A percentile compares a stretch with the other conserved stretches of the same genome.
phyloP scores from a whole-genome alignment of 2,329 filamentous ascomycete species.

The Penicillium paneum region DNA sequence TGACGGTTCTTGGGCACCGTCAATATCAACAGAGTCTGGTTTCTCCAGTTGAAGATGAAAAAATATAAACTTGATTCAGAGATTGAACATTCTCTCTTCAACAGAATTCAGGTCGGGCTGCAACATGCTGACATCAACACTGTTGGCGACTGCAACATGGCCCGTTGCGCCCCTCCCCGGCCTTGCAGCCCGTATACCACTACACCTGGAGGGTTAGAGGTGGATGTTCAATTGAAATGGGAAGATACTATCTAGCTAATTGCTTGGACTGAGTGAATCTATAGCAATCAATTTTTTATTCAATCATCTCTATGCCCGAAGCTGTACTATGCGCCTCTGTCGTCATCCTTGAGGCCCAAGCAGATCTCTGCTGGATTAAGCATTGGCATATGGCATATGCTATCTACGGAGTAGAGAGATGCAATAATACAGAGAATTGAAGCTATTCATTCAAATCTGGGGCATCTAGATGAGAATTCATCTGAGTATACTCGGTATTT shows the following conservation, averaged over 20 bases:
- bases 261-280: background rate
- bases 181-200: constrained; percentile 4
- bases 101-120: background rate
- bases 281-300: background rate
- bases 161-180: constrained; percentile 5
- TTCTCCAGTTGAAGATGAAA: background rate
- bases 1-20: background rate
- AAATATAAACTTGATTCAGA: background rate
- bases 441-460: background rate
- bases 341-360: constrained; percentile 8
- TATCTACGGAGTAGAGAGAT: too few relatives aligned
- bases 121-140: constrained; percentile 26
- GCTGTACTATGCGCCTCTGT: constrained; percentile 7
- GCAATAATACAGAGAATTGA: background rate
- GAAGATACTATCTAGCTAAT: background rate
- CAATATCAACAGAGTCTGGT: background rate
- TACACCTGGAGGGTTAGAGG: background rate
- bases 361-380: background rate
- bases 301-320: background rate
- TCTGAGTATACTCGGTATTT: background rate
- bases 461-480: background rate
- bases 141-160: constrained; percentile 21
- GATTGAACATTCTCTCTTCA: background rate
- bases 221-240: background rate
- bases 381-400: background rate